These are phyloP conservation scores for Aspergillus diversus DNA, from an alignment of 495 filamentous ascomycete genomes.

Conservation along the genomic window DNA sequence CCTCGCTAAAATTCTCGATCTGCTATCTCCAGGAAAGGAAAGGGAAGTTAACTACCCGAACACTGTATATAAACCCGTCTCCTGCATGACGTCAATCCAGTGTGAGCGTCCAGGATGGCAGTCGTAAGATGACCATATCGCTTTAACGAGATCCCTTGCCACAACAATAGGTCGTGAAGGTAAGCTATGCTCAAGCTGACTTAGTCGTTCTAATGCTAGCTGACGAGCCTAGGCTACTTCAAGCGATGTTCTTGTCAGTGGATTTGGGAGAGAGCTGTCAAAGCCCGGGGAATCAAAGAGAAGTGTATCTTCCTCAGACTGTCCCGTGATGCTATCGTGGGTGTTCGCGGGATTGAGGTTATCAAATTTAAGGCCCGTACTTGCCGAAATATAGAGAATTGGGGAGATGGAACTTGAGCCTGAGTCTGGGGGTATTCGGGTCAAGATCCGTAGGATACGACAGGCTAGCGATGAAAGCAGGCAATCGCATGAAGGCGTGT, in stretches of 20 bases:
- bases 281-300: not conserved
- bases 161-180: conserved; percentile 8
- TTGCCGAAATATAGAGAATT: conserved; percentile 2
- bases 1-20: too few relatives aligned
- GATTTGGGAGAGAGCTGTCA: not conserved
- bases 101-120: not conserved
- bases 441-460: not conserved
- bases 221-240: not conserved
- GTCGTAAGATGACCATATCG: conserved; percentile 7
- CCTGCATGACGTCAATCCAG: conserved; percentile 18
- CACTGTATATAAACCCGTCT: not conserved
- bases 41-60: not conserved
- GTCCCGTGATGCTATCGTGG: not conserved
- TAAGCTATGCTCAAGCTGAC: conserved; percentile 5
- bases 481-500: not conserved
- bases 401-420: conserved; percentile 1
- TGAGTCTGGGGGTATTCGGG: not conserved
- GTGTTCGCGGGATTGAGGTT: not conserved
- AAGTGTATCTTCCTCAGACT: not conserved
- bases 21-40: too few relatives aligned
- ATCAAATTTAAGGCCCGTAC: not conserved
- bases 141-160: not conserved
- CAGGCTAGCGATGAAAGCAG: not conserved
- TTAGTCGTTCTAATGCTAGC: conserved; percentile 6
- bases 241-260: not conserved